Percentiles rank a stretch among this genome's conserved stretches.
Evolutionary conservation across 345 rosid species (phyloP).

Genomic region (Rhizophora mangle): DNA sequence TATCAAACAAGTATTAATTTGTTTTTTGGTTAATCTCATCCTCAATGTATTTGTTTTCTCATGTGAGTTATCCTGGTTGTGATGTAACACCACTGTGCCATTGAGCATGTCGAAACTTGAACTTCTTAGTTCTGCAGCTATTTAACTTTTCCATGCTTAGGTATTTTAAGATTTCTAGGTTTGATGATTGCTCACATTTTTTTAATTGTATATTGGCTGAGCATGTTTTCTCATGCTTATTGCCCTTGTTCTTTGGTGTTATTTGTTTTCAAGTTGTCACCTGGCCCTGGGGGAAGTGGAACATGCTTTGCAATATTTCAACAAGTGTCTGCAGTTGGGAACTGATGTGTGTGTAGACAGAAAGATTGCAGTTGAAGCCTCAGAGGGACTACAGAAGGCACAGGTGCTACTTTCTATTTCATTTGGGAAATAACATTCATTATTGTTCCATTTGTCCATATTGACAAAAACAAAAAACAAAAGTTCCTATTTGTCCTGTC

Average conservation of each 20-base stretch:
- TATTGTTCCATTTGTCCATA: too few relatives aligned
- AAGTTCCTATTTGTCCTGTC: neutral
- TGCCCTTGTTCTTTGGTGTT: slow-evolving; percentile 16
- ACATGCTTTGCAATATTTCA: slow-evolving; percentile 67
- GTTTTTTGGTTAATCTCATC: neutral
- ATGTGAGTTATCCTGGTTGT: neutral
- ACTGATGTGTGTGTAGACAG: slow-evolving; percentile 75
- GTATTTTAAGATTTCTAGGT: neutral
- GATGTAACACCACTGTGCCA: slow-evolving; percentile 1
- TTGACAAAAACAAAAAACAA: too few relatives aligned
- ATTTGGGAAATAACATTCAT: neutral
- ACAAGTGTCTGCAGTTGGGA: slow-evolving; percentile 71
- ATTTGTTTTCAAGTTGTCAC: slow-evolving; percentile 54
- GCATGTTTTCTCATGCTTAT: slow-evolving; percentile 16
- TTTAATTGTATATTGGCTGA: slow-evolving; percentile 3
- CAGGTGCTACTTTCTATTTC: slow-evolving; percentile 45
- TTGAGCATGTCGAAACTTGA: neutral
- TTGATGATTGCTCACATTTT: neutral
- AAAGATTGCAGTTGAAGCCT: slow-evolving; percentile 77
- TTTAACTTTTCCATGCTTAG: neutral
- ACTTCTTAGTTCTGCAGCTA: neutral
- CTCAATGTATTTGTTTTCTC: too few relatives aligned
- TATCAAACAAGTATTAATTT: neutral
- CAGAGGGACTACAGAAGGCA: slow-evolving; percentile 86
- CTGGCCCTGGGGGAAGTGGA: slow-evolving; percentile 94